Evolutionary conservation across 2,329 filamentous ascomycete genomes (phyloP).

Genomic region (Verticillium albo-atrum): DNA sequence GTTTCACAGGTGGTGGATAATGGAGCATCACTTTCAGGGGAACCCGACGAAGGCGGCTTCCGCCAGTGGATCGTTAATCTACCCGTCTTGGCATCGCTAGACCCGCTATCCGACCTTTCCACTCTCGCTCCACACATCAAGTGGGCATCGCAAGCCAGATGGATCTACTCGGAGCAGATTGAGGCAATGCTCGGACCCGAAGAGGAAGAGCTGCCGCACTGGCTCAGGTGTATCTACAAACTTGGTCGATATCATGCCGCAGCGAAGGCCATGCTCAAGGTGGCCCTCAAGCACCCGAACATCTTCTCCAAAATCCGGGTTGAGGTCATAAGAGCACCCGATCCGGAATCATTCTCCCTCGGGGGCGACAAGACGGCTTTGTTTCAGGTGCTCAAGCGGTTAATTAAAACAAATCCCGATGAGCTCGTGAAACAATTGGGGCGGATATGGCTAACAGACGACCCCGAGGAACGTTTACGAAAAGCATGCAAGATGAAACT

Average conservation of each 20-base stretch:
- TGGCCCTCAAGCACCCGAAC: conserved; percentile 16
- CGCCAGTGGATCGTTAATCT: too few species aligned
- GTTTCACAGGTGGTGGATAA: too few species aligned
- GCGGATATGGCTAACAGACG: not conserved
- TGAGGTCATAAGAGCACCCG: not conserved
- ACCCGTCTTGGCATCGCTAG: too few species aligned
- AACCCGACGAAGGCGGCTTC: too few species aligned
- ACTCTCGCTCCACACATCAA: conserved; percentile 7
- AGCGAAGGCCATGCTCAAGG: conserved; percentile 21
- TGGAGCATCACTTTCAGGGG: too few species aligned
- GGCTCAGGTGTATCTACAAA: conserved; percentile 16
- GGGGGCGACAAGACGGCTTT: not conserved
- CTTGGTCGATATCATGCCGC: conserved; percentile 21
- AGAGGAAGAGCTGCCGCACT: conserved; percentile 1
- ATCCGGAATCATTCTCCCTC: not conserved
- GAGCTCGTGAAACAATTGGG: not conserved
- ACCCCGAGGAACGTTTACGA: conserved; percentile 15
- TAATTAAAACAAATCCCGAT: not conserved
- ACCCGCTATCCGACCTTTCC: too few species aligned
- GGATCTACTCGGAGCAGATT: conserved; percentile 17
- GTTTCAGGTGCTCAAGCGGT: not conserved
- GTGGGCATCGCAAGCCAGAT: conserved; percentile 21
- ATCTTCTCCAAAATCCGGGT: conserved; percentile 18
- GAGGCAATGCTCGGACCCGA: conserved; percentile 8
- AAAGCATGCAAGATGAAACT: conserved; percentile 13